Base-by-base conservation (phyloP, 192 early-diverging fungal species). In the Linnemannia schmuckeri region DNA sequence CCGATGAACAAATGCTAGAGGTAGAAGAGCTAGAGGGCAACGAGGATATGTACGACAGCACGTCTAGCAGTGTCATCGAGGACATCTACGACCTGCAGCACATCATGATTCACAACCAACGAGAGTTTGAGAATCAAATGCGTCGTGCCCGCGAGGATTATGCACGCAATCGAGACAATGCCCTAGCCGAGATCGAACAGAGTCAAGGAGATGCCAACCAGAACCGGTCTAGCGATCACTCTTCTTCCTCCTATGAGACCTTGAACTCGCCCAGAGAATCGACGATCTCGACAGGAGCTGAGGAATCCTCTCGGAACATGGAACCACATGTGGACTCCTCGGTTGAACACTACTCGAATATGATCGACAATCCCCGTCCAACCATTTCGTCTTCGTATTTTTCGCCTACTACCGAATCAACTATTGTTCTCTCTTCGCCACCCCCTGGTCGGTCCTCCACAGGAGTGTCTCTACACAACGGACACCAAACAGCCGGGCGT, bases 321-420 rank as follows among this genome's bases (percentile, higher is more conserved):
- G 30, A 33, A 30, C 13, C 61, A 13, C 61, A 30, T 12, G 1
- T 30, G 3, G 30, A 35, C 3, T 66, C 61, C 1, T 9, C 61
- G 0, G 30, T 30, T 12, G 61, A 66, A 33, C 27, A 66, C 10
- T 66, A 66, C 30, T 66, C 30, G 8, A 33, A 66, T 15, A 2
- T n/a, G 42, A 70, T 12, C 33, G 42, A 42, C 71, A 41, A 77
- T 3, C 82, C 76, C 18, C 47, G 76, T 2, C 76, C 76, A 22
- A 74, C 72, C 55, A 85, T 85, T 4, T 85, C 82, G 4, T 74
- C 82, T 12, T 85, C 82, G 22, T 84, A 84, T 47, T 84, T 84
- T 52, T 78, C 81, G 6, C 74, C 78, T 27, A 80, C 78, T 2
- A 69, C 70, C 1, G 83, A 85, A 40, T 85, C 83, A 6, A 74